These are phyloP conservation scores for Botrytis byssoidea DNA, from an alignment of 2,329 filamentous ascomycete species.

Conservation along the genomic window DNA sequence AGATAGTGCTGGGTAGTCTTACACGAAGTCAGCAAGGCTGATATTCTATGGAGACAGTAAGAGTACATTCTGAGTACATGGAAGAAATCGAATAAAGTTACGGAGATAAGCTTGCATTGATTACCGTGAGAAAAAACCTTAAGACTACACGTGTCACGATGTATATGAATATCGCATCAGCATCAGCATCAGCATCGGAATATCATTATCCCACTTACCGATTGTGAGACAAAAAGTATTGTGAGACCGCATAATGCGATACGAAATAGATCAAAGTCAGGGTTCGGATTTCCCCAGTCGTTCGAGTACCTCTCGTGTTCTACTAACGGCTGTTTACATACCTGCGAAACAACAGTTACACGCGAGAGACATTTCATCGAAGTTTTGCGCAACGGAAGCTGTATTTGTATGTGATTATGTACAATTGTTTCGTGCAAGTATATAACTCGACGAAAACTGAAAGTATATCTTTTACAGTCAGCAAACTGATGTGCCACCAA, in stretches of 20 bases:
- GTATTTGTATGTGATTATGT: background rate
- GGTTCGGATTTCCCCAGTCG: slow-evolving; percentile 4
- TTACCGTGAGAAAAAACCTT: background rate
- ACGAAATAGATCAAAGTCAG: background rate
- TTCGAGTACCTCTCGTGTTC: background rate
- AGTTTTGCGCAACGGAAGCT: background rate
- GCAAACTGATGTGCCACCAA: background rate
- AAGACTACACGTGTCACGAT: background rate
- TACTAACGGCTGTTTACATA: background rate
- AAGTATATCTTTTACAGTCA: background rate
- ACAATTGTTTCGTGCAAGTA: background rate
- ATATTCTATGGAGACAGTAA: background rate
- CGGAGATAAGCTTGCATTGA: background rate
- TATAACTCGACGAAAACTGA: background rate
- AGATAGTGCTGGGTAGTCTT: background rate
- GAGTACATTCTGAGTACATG: background rate
- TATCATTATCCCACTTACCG: background rate
- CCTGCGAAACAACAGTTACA: background rate
- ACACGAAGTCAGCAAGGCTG: background rate
- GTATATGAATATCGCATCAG: background rate
- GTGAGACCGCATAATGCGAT: background rate
- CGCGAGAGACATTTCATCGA: background rate
- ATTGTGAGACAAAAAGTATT: background rate
- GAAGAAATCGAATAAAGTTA: no score
- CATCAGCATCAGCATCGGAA: background rate